Evolutionary conservation across 2,329 filamentous ascomycete species (phyloP).

Genomic region (Chaetomiaceae sp.): DNA sequence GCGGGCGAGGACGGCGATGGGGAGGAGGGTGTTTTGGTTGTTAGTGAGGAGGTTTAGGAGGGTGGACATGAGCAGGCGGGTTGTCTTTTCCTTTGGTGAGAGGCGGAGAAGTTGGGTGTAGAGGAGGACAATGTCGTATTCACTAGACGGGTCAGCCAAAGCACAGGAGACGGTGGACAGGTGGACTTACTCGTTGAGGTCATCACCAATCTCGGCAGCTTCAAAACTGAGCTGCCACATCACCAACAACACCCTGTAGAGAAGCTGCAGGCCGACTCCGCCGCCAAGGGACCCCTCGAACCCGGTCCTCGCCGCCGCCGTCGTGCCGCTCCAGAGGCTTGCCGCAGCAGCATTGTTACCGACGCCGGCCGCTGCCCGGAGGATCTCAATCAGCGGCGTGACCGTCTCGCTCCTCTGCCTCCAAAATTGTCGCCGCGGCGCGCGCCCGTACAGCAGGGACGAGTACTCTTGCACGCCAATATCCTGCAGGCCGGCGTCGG

Average conservation of each 20-base stretch:
- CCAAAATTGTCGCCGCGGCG: slow-evolving; percentile 83
- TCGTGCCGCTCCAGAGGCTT: slow-evolving; percentile 57
- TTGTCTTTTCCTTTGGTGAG: slow-evolving; percentile 97
- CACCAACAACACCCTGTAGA: slow-evolving; percentile 90
- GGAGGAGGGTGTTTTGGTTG: slow-evolving; percentile 70
- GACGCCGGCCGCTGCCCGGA: slow-evolving; percentile 71
- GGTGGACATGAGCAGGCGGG: slow-evolving; percentile 82
- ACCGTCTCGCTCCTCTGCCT: slow-evolving; percentile 82
- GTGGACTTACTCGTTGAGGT: slow-evolving; percentile 74
- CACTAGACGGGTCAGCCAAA: slow-evolving; percentile 46
- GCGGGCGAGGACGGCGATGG: slow-evolving; percentile 79
- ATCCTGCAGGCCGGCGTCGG: slow-evolving; percentile 87
- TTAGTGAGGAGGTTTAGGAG: slow-evolving; percentile 75
- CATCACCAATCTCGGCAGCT: slow-evolving; percentile 65
- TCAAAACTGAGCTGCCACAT: slow-evolving; percentile 98
- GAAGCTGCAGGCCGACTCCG: slow-evolving; percentile 83
- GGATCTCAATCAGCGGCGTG: slow-evolving; percentile 73
- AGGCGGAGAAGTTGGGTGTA: slow-evolving; percentile 89
- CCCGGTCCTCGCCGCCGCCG: slow-evolving; percentile 49
- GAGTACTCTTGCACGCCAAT: slow-evolving; percentile 94
- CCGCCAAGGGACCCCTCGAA: slow-evolving; percentile 64
- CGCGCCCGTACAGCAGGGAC: slow-evolving; percentile 69
- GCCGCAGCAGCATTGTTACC: slow-evolving; percentile 60
- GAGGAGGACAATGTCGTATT: slow-evolving; percentile 86
- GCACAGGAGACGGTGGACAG: neutral